A percentile compares a stretch with the other conserved stretches of the same genome.
These are phyloP conservation scores for Phaseolus coccineus DNA, from an alignment of 331 rosid genomes.

Conservation along the genomic window DNA sequence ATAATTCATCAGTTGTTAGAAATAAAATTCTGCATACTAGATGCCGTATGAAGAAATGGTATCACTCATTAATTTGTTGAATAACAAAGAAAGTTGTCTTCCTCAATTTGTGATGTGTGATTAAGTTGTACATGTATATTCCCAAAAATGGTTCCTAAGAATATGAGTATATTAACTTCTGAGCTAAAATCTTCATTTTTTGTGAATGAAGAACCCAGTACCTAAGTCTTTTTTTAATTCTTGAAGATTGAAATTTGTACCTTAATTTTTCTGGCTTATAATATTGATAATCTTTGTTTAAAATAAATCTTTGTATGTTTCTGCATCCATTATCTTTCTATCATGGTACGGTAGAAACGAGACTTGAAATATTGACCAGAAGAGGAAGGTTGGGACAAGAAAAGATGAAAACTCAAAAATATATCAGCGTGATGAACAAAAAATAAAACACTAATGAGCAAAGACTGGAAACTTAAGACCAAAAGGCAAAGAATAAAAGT, in stretches of 20 bases:
- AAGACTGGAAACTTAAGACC: background rate
- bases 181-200: background rate
- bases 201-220: background rate
- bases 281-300: background rate
- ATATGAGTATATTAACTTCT: background rate
- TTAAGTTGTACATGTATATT: background rate
- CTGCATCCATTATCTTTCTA: background rate
- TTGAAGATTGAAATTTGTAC: background rate
- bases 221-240: background rate
- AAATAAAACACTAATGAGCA: too few relatives aligned
- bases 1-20: background rate
- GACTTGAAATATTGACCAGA: too few relatives aligned
- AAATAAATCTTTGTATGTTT: slow-evolving; percentile 3
- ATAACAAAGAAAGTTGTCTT: background rate
- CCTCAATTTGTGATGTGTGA: background rate
- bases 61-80: slow-evolving; percentile 7
- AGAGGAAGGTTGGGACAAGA: too few relatives aligned
- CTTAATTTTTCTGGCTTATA: background rate
- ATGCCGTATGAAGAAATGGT: background rate
- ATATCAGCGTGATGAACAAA: too few relatives aligned
- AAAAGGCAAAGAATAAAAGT: background rate
- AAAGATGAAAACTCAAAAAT: background rate
- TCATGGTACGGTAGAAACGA: too few relatives aligned
- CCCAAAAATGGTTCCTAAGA: background rate
- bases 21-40: background rate